Conservation (phyloP, 768 basidiomycete species). For the Pulveroboletus sp. region DNA sequence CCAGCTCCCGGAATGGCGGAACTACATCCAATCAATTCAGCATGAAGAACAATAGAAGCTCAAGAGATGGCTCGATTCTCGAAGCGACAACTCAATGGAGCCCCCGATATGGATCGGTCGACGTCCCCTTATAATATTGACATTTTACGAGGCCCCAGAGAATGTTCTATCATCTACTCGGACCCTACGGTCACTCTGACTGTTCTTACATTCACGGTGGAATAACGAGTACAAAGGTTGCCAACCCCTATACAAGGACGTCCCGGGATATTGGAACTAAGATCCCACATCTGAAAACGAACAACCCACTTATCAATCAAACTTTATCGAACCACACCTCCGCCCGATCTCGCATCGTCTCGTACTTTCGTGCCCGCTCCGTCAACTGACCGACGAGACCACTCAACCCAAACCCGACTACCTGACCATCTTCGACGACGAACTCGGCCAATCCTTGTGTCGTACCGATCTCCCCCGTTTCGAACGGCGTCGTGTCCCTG, state of each 20-base stretch:
- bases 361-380: slow-evolving; percentile 19
- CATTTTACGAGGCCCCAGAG: too few species aligned
- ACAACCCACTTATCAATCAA: slow-evolving; percentile 2
- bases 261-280: too few species aligned
- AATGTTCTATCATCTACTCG: too few species aligned
- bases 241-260: background rate
- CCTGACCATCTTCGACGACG: slow-evolving; percentile 22
- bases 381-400: slow-evolving; percentile 13
- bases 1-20: background rate
- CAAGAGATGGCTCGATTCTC: too few species aligned
- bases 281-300: too few species aligned
- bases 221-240: background rate
- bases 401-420: slow-evolving; percentile 30
- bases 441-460: slow-evolving; percentile 17
- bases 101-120: too few species aligned
- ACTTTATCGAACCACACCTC: slow-evolving; percentile 33
- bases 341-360: slow-evolving; percentile 21
- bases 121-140: too few species aligned
- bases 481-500: slow-evolving; percentile 32
- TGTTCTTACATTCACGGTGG: too few species aligned
- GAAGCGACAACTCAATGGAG: background rate
- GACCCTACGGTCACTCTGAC: too few species aligned
- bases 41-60: background rate
- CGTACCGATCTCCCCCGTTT: slow-evolving; percentile 8
- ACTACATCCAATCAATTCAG: background rate